Evolutionary conservation across 2,329 filamentous ascomycete genomes (phyloP).

Genomic region (Colletotrichum godetiae): DNA sequence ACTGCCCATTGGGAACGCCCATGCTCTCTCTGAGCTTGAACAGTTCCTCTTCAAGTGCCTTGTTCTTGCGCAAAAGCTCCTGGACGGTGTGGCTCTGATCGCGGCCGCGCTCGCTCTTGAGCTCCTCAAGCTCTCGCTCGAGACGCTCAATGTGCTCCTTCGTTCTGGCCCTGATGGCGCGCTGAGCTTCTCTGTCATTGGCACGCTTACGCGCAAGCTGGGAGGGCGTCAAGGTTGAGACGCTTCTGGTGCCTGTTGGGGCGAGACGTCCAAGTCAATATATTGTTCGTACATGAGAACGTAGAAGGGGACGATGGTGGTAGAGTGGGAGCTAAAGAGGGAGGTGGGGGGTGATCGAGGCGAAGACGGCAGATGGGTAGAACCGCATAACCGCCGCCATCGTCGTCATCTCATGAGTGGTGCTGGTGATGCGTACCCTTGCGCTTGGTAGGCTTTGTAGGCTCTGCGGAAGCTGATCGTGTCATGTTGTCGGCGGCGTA

Average conservation of each 20-base stretch:
- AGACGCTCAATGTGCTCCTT: constrained; percentile 86
- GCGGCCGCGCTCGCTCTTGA: constrained; percentile 63
- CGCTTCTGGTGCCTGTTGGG: constrained; percentile 72
- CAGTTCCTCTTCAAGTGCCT: constrained; percentile 65
- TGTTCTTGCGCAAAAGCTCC: constrained; percentile 63
- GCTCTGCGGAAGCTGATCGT: constrained; percentile 56
- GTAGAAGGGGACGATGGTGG: constrained; percentile 20
- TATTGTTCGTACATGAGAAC: neutral
- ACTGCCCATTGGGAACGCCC: constrained; percentile 53
- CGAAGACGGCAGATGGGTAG: neutral
- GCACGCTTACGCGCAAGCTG: constrained; percentile 91
- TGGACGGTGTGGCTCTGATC: constrained; percentile 64
- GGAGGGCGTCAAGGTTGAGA: constrained; percentile 87
- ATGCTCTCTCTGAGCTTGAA: constrained; percentile 57
- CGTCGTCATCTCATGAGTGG: neutral
- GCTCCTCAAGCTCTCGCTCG: constrained; percentile 79
- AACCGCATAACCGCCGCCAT: neutral
- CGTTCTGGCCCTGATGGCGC: constrained; percentile 86
- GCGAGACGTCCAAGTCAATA: constrained; percentile 12
- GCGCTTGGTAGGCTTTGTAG: constrained; percentile 55
- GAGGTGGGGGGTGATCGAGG: neutral
- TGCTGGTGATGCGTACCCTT: constrained; percentile 52
- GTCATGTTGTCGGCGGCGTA: constrained; percentile 46
- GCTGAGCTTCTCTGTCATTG: constrained; percentile 91
- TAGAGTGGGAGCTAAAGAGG: neutral